Evolutionary conservation across 163 green algal species (phyloP).

Genomic region (Volvox carteri): DNA sequence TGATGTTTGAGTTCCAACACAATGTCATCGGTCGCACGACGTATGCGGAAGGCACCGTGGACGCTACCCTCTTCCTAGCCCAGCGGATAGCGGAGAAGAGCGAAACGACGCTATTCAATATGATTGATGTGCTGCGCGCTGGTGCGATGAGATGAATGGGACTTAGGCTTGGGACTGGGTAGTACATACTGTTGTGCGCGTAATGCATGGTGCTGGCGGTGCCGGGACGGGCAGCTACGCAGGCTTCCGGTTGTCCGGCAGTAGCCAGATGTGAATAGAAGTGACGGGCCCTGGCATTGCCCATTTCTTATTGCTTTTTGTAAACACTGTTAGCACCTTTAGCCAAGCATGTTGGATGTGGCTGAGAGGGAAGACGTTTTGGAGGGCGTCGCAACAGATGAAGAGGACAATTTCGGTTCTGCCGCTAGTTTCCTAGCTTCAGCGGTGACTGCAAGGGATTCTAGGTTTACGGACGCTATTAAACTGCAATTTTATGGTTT

Average conservation of each 20-base stretch:
- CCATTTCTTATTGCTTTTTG: too few species aligned
- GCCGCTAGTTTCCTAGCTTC: conserved; percentile 41
- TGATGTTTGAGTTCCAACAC: conserved; percentile 95
- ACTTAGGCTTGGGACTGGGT: neutral
- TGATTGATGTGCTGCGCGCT: conserved; percentile 96
- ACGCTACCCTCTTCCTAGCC: conserved; percentile 93
- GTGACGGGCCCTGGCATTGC: neutral
- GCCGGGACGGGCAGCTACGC: too few species aligned
- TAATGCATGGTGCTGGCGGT: too few species aligned
- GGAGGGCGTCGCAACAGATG: conserved; percentile 33
- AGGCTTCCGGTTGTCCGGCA: too few species aligned
- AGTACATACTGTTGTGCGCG: too few species aligned
- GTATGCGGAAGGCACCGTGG: conserved; percentile 98
- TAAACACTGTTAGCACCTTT: too few species aligned
- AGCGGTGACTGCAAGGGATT: conserved; percentile 41
- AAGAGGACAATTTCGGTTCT: conserved; percentile 14
- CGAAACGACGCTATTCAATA: conserved; percentile 96
- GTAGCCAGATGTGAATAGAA: too few species aligned
- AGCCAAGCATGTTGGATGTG: neutral
- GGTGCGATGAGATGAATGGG: conserved; percentile 71
- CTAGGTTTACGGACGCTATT: conserved; percentile 29
- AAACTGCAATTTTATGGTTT: conserved; percentile 73
- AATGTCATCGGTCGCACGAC: conserved; percentile 71
- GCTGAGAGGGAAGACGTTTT: neutral
- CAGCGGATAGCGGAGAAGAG: conserved; percentile 72